Evolutionary conservation across 768 basidiomycete genomes (phyloP).

Genomic region (Phaeotremella skinneri): DNA sequence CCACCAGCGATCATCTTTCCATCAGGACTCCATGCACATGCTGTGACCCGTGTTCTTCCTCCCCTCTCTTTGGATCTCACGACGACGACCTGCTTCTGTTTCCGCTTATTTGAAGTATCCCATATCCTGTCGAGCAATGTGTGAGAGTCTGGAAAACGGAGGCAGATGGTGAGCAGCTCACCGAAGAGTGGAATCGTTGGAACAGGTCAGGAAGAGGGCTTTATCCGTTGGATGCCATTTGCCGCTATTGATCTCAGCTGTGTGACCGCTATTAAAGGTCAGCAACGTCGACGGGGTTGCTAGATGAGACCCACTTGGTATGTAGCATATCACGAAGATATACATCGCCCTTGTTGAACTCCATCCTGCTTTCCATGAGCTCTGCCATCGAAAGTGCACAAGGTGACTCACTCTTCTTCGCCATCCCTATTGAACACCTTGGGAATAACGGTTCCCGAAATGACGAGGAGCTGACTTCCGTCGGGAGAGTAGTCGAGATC

Average conservation of each 20-base stretch:
- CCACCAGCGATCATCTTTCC: slow-evolving; percentile 87
- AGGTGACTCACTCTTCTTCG: slow-evolving; percentile 69
- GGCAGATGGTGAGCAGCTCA: slow-evolving; percentile 48
- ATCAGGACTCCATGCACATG: slow-evolving; percentile 83
- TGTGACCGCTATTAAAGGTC: slow-evolving; percentile 72
- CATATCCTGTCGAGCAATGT: slow-evolving; percentile 66
- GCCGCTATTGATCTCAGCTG: slow-evolving; percentile 83
- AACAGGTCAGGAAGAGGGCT: slow-evolving; percentile 81
- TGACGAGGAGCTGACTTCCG: slow-evolving; percentile 77
- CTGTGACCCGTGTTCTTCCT: slow-evolving; percentile 82
- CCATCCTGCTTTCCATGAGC: slow-evolving; percentile 38
- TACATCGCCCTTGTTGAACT: slow-evolving; percentile 84
- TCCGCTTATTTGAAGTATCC: slow-evolving; percentile 87
- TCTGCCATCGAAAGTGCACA: neutral
- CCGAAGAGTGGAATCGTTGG: slow-evolving; percentile 95
- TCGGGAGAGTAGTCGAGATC: slow-evolving; percentile 86
- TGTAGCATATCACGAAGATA: slow-evolving; percentile 99
- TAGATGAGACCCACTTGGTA: slow-evolving; percentile 70
- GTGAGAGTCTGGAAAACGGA: slow-evolving; percentile 3
- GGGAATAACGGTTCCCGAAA: slow-evolving; percentile 83
- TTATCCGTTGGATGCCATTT: slow-evolving; percentile 89
- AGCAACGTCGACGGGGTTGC: slow-evolving; percentile 5
- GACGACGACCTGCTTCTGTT: slow-evolving; percentile 93
- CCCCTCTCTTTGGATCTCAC: slow-evolving; percentile 95
- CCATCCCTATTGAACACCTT: slow-evolving; percentile 91